phyloP scores from a whole-genome alignment of 1,284 basidiomycete genomes.

The Marasmius fiardii region DNA sequence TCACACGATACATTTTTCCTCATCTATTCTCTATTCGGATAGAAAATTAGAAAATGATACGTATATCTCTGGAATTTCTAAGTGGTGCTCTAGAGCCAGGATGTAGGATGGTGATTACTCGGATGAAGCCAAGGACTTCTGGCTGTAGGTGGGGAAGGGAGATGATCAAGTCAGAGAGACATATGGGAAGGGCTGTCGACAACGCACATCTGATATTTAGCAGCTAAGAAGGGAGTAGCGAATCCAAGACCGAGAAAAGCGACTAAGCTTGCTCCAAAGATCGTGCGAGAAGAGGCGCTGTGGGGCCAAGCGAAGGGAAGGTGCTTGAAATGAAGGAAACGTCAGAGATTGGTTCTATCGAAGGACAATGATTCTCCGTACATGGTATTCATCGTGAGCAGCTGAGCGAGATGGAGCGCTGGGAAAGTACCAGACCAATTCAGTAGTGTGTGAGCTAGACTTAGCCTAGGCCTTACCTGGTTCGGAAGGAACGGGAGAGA shows the following conservation, averaged over 20 bases:
- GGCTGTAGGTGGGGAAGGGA: constrained; percentile 28
- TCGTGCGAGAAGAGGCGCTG: constrained; percentile 52
- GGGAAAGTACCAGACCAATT: background rate
- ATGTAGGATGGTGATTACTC: no score
- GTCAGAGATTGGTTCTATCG: no score
- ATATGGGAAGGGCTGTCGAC: constrained; percentile 5
- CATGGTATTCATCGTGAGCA: constrained; percentile 58
- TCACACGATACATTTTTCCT: background rate
- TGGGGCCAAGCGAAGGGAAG: constrained; percentile 65
- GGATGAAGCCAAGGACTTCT: constrained; percentile 28
- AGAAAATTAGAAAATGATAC: background rate
- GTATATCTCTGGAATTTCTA: background rate
- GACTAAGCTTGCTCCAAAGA: constrained; percentile 23
- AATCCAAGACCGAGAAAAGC: constrained; percentile 58
- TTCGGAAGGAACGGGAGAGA: background rate
- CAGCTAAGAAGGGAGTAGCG: constrained; percentile 62
- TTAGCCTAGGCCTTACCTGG: background rate
- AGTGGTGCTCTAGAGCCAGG: background rate
- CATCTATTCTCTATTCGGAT: background rate
- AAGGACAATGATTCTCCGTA: constrained; percentile 27
- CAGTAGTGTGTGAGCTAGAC: background rate
- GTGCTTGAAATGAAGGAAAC: constrained; percentile 38
- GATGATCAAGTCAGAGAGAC: constrained; percentile 4
- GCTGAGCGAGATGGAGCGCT: constrained; percentile 12
- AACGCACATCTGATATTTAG: constrained; percentile 64